Percentiles rank a stretch among this genome's conserved stretches.
These are phyloP conservation scores for Entomortierella chlamydospora DNA, from an alignment of 192 early-diverging fungal genomes.

Conservation along the genomic window DNA sequence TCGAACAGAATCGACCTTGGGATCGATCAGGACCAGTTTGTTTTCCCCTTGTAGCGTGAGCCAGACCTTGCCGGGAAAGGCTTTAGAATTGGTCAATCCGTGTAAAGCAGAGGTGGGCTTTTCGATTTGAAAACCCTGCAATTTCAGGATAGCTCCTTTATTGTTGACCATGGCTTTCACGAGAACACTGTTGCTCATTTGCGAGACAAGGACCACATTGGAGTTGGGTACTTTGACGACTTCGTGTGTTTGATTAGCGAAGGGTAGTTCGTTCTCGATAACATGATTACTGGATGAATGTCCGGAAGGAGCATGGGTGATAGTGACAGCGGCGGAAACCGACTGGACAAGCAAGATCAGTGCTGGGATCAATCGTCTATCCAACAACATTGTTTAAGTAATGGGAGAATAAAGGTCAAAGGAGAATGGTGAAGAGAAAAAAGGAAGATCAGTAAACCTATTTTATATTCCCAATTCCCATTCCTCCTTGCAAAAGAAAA, in stretches of 20 bases:
- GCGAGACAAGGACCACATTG: slow-evolving; percentile 26
- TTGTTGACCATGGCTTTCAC: slow-evolving; percentile 27
- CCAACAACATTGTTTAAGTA: neutral
- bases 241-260: slow-evolving; percentile 29
- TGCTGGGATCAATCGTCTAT: neutral
- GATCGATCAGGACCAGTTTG: slow-evolving; percentile 21
- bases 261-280: slow-evolving; percentile 31
- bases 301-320: neutral
- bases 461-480: too few species aligned
- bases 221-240: slow-evolving; percentile 10
- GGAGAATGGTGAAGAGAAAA: too few species aligned
- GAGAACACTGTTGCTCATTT: slow-evolving; percentile 33
- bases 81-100: slow-evolving; percentile 12
- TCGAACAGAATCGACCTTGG: neutral
- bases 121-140: slow-evolving; percentile 6
- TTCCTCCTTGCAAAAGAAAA: too few species aligned
- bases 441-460: too few species aligned
- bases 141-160: neutral
- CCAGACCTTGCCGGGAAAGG: slow-evolving; percentile 24
- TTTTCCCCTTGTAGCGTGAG: slow-evolving; percentile 25
- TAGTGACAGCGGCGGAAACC: neutral
- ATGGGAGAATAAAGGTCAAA: too few species aligned
- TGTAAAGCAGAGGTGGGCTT: slow-evolving; percentile 13
- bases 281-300: neutral
- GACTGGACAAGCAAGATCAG: slow-evolving; percentile 5